Evolutionary conservation across 371 early-diverging fungal genomes (phyloP), one percentile per base, ranked within the genome.

Genomic region (Lichtheimia ornata): DNA sequence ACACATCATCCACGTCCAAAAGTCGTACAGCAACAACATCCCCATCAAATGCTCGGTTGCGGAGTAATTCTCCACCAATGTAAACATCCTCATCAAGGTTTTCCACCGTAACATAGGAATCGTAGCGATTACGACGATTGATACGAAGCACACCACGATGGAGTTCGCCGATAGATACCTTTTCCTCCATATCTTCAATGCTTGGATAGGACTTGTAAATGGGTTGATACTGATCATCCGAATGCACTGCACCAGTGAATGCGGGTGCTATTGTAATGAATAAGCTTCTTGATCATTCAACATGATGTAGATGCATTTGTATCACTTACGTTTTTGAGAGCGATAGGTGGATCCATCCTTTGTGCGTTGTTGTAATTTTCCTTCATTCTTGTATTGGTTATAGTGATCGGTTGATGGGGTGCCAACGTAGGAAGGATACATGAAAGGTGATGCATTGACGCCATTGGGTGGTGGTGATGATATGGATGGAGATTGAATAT

Each of bases 1-100:
- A 67, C 7, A 82, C 65, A 18, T 73, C 79, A 1, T 73, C 79
- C 0, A 81, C 75, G 30, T 79, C 76, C n/a, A 86, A 53, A 3
- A 91, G 58, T 56, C 69, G 61, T 2, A 94, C 69, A 12, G 82
- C 82, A 4, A 94, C 94, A 0, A 78, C 56, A 50, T 94, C 94
- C 4, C 90, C 91, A 7, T 90, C 87, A 17, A 92, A 69, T 1
- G 93, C 91, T 15, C 94, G 86, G 65, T 94, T 94, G 50, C 91
- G 87, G 30, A 69, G 60, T 11, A 41, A 51, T 20, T 75, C 67
- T n/a, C 88, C 87, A 43, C 69, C 76, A 15, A 92, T 83, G 62
- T 81, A 85, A 11, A 89, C 73, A 58, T 90, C 87, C 4, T 59
- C 28, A 3, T 72, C 76, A 25, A 77, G 53, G 11, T 53, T 49